phyloP scores from a whole-genome alignment of 257 asterid species.

The Thymus mandschuricus region DNA sequence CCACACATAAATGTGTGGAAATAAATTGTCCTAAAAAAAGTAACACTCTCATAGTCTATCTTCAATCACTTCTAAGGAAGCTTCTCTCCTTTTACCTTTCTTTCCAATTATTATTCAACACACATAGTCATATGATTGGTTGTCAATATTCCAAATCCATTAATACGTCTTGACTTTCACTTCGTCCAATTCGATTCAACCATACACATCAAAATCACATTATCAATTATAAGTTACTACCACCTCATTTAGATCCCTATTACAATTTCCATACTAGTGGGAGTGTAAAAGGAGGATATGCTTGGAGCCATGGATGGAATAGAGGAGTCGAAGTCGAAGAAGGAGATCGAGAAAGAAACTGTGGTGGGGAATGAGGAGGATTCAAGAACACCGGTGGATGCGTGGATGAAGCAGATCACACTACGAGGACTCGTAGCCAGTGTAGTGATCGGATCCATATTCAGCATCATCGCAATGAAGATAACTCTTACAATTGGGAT shows the following conservation, averaged over 20 bases:
- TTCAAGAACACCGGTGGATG: slow-evolving; percentile 29
- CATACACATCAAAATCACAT: neutral
- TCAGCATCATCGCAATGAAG: slow-evolving; percentile 72
- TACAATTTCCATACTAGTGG: neutral
- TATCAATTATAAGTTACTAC: neutral
- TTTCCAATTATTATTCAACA: neutral
- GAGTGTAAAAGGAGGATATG: neutral
- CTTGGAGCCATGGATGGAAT: neutral
- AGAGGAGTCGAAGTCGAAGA: neutral
- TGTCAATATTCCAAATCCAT: neutral
- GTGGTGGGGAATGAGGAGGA: neutral
- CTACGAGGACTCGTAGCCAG: slow-evolving; percentile 61
- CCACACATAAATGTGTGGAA: neutral
- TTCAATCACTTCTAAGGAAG: neutral
- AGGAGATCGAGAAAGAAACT: slow-evolving; percentile 7
- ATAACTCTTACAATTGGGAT: slow-evolving; percentile 74
- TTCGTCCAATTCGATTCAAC: neutral
- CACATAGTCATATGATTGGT: neutral
- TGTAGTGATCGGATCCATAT: slow-evolving; percentile 56
- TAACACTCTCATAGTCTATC: too few species aligned
- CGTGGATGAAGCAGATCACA: slow-evolving; percentile 72
- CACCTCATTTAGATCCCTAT: too few species aligned
- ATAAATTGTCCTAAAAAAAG: too few species aligned
- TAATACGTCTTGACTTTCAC: neutral
- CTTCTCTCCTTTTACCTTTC: neutral